Conservation (phyloP, 2,329 filamentous ascomycete genomes). For the Fusarium oxysporum region DNA sequence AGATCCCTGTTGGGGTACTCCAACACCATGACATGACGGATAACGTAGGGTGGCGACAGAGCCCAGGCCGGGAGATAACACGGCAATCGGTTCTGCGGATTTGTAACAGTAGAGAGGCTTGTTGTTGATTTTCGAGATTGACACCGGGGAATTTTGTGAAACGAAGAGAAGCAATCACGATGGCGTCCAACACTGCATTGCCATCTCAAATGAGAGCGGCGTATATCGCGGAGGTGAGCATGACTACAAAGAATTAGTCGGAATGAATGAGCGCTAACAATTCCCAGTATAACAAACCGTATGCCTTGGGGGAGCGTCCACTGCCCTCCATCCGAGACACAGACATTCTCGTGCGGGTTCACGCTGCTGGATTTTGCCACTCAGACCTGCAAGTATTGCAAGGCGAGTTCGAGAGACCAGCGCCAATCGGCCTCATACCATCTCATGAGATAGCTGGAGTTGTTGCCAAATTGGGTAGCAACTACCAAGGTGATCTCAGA, state of each 20-base stretch:
- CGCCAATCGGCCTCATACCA: slow-evolving; percentile 14
- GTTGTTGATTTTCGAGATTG: not conserved
- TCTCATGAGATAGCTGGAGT: slow-evolving; percentile 4
- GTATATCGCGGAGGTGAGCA: slow-evolving; percentile 2
- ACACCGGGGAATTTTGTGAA: accelerated
- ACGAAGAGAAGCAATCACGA: not conserved
- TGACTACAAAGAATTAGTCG: too few species aligned
- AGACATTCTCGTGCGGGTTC: slow-evolving; percentile 2
- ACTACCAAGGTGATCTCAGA: not conserved
- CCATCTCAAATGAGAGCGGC: slow-evolving; percentile 6
- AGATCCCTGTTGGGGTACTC: slow-evolving; percentile 12
- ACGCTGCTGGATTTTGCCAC: slow-evolving; percentile 16
- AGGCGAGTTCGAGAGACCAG: slow-evolving; percentile 16
- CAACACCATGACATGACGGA: not conserved
- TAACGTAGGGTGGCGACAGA: not conserved
- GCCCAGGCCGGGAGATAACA: not conserved
- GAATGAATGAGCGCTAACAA: not conserved
- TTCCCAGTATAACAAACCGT: slow-evolving; percentile 8
- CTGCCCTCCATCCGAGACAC: not conserved
- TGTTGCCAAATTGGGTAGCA: not conserved
- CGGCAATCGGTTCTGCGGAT: not conserved
- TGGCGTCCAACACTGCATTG: not conserved
- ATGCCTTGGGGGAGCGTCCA: slow-evolving; percentile 5
- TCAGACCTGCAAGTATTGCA: slow-evolving; percentile 15
- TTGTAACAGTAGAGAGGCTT: too few species aligned